These are phyloP conservation scores for Neopestalotiopsis sp. DNA, from an alignment of 2,329 filamentous ascomycete genomes.

Conservation along the genomic window DNA sequence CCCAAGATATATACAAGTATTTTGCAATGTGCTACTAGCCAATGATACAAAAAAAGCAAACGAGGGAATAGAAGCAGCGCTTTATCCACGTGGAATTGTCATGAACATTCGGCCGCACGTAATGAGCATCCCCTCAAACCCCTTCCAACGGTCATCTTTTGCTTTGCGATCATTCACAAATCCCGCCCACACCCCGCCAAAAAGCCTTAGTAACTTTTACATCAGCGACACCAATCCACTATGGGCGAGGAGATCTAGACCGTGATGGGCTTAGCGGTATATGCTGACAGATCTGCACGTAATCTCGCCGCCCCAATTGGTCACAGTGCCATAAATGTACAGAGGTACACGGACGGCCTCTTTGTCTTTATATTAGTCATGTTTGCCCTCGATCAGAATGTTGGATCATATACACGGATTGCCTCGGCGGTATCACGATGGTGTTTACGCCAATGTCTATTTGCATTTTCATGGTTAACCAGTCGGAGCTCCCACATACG, in stretches of 20 bases:
- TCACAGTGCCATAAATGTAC: neutral
- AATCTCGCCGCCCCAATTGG: conserved; percentile 10
- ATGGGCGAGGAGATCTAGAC: neutral
- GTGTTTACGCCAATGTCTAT: no score
- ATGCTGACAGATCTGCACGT: conserved; percentile 14
- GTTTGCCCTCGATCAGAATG: neutral
- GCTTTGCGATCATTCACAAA: conserved; percentile 22
- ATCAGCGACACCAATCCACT: conserved; percentile 26
- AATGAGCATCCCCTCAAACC: neutral
- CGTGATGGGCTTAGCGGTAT: conserved; percentile 1
- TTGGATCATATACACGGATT: no score
- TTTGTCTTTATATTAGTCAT: neutral
- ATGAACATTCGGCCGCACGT: conserved; percentile 13
- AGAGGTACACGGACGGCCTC: neutral
- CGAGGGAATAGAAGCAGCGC: neutral
- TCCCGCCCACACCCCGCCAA: conserved; percentile 3
- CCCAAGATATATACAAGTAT: conserved; percentile 9
- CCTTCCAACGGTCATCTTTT: neutral
- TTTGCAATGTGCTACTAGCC: neutral
- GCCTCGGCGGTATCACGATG: no score
- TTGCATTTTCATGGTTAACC: no score
- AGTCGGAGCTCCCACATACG: no score
- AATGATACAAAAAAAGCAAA: neutral
- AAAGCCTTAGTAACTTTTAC: conserved; percentile 34
- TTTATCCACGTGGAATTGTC: conserved; percentile 11